Evolutionary conservation across 2,329 filamentous ascomycete species (phyloP), one percentile per base, ranked within the genome.

Genomic region (Ophiosphaerella herpotricha): DNA sequence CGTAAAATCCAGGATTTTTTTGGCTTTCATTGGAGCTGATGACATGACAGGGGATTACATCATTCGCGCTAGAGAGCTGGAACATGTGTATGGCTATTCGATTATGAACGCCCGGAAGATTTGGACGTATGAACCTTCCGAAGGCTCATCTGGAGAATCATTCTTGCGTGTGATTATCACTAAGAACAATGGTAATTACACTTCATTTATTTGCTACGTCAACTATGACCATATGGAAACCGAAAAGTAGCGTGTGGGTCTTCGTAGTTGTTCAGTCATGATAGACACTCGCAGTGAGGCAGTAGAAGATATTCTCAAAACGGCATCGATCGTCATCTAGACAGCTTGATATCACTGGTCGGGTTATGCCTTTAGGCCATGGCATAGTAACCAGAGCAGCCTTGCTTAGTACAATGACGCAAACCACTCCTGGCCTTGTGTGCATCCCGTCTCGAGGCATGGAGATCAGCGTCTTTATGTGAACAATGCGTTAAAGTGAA

Each of bases 191-290:
- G 83, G 82, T 5, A 73, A 70, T 34, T 81, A 78, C 55, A 85
- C 76, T 32, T 82, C 78, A 48, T 76, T 88, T 0, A 87, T 85
- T 69, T 86, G 82, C 71, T 88, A 87, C 74, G 86, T 87, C 79
- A 88, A 88, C 75, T 85, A 81, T 12, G 80, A 79, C 35, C 85
- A 88, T 37, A 66, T 69, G 5, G 65, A 71, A 33, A 88, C 85
- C 1, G 86, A 89, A 63, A 65, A 72, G 11, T 87, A 70, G 71
- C 80, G 86, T 29, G 81, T 80, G 67, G 85, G 86, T 36, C 75
- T 89, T 36, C 84, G 87, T 63, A 85, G 86, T 1, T 85, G 86
- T 0, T 89, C 88, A 58, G 78, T 81, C 3, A 76, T 88, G 66
- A 71, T 77, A 7, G 88, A 88, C 68, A 82, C 80, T 12, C 79